phyloP scores from a whole-genome alignment of 2,329 filamentous ascomycete species.

The Raffaelea albimanens region DNA sequence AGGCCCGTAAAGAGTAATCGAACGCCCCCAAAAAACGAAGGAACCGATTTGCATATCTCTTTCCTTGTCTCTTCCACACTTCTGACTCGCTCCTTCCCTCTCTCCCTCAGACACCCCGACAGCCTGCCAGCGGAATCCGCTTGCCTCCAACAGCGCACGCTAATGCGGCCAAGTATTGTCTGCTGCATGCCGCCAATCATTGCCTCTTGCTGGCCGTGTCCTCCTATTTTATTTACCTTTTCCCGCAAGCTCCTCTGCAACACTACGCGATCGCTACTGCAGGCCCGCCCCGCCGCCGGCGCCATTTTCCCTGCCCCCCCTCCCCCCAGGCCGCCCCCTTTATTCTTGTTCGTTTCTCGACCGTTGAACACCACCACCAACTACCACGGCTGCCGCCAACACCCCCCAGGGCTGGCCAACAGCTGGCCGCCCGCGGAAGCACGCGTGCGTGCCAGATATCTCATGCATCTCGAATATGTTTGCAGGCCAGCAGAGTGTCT shows the following conservation, averaged over 20 bases:
- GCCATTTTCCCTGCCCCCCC: background rate
- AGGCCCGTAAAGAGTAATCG: too few relatives aligned
- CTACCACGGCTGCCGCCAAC: too few relatives aligned
- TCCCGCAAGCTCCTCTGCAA: background rate
- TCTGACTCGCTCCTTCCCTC: background rate
- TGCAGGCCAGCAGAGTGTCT: background rate
- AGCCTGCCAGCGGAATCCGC: background rate
- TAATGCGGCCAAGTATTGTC: background rate
- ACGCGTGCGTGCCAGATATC: slow-evolving; percentile 3
- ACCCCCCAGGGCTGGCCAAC: background rate
- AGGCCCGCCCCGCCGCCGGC: slow-evolving; percentile 8
- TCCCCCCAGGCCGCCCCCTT: background rate
- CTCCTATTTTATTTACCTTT: slow-evolving; percentile 1
- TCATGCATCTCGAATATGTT: too few relatives aligned
- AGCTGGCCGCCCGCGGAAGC: background rate
- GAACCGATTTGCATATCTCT: too few relatives aligned
- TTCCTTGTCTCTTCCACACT: background rate
- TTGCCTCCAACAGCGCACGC: background rate
- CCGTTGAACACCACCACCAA: background rate
- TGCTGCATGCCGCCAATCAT: background rate
- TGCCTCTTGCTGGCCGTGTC: background rate
- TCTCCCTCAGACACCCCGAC: background rate
- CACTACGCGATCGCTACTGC: slow-evolving; percentile 9
- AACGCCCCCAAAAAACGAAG: too few relatives aligned
- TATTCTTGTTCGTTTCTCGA: background rate